Conservation (phyloP, 202 grass and related monocot species). For the Setaria italica region DNA sequence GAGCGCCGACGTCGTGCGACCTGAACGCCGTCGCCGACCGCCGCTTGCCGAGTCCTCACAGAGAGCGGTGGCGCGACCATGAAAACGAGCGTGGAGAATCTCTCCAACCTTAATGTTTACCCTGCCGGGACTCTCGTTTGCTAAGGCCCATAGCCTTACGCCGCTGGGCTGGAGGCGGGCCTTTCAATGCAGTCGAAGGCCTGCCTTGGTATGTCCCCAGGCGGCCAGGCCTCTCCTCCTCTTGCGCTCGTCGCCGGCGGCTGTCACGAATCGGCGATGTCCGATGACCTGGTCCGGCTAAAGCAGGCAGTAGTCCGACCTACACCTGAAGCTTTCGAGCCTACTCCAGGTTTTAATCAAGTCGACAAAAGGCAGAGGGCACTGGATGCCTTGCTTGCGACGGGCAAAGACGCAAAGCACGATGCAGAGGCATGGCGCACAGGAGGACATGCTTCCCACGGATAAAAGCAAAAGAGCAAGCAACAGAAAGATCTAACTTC, state of each 20-base stretch:
- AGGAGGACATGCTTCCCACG: background rate
- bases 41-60: no score
- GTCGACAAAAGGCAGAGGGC: slow-evolving; percentile 13
- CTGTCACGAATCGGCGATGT: background rate
- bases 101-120: no score
- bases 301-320: background rate
- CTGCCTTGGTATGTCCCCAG: background rate
- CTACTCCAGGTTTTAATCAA: background rate
- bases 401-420: slow-evolving; percentile 42
- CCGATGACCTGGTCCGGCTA: background rate
- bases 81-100: no score
- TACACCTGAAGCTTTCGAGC: background rate
- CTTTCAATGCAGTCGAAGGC: background rate
- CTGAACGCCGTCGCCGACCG: no score
- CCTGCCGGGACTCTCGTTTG: no score
- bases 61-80: no score
- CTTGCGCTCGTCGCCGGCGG: background rate
- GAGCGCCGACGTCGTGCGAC: no score
- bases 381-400: slow-evolving; percentile 56
- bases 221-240: no score
- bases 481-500: background rate
- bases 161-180: background rate
- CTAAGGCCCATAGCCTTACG: background rate
- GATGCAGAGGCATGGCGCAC: background rate
- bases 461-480: slow-evolving; percentile 24